Percentiles rank a stretch among this genome's conserved stretches.
These are phyloP conservation scores for Larix kaempferi DNA, from an alignment of 75 land plant genomes.

Conservation along the genomic window DNA sequence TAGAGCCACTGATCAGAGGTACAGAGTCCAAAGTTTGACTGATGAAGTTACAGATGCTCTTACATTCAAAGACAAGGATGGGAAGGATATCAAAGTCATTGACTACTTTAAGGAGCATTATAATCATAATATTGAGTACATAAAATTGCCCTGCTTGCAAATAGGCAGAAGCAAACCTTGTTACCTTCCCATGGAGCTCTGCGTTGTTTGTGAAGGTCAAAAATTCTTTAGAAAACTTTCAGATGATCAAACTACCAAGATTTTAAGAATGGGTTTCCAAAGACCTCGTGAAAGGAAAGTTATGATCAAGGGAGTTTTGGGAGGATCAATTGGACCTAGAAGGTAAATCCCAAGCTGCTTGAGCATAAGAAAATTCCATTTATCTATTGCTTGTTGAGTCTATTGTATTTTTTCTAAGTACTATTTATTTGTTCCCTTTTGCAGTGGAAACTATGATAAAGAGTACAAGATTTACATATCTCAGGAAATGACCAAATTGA, in stretches of 20 bases:
- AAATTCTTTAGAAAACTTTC: constrained; percentile 67
- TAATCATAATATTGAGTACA: constrained; percentile 61
- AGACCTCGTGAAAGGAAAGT: constrained; percentile 58
- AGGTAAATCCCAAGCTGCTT: constrained; percentile 31
- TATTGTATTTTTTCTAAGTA: too few species aligned
- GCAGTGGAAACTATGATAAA: too few species aligned
- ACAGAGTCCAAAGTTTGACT: constrained; percentile 61
- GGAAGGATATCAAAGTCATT: constrained; percentile 43
- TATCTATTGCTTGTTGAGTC: too few species aligned
- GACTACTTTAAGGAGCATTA: constrained; percentile 76
- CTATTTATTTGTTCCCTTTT: too few species aligned
- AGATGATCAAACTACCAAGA: constrained; percentile 57
- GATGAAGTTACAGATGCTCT: constrained; percentile 59
- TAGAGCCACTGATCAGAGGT: constrained; percentile 70
- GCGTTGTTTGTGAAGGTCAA: constrained; percentile 77
- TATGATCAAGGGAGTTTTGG: constrained; percentile 53
- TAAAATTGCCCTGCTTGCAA: constrained; percentile 75
- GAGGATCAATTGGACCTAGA: constrained; percentile 53
- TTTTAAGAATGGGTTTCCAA: constrained; percentile 72
- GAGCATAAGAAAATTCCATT: too few species aligned
- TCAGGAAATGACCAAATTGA: too few species aligned
- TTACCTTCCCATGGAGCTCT: constrained; percentile 95
- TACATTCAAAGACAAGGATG: constrained; percentile 60
- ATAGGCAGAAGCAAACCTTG: constrained; percentile 75
- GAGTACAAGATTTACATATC: too few species aligned